Evolutionary conservation across 176 grass and related monocot genomes (phyloP), one percentile per base, ranked within the genome.

Genomic region (Ensete glaucum): DNA sequence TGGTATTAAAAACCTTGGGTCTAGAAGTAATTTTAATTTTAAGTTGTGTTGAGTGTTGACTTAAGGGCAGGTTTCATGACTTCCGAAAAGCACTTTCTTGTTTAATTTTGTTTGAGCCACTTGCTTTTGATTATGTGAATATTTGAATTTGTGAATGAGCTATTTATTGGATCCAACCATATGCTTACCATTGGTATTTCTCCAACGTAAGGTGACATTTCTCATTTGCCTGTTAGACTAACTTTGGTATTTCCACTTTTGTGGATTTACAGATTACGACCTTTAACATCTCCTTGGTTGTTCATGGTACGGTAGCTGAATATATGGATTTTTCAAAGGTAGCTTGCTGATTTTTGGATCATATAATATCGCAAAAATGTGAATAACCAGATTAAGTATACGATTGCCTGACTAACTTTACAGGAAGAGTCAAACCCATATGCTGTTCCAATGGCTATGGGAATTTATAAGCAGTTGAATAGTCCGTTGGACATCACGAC

Each of bases 401-500:
- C 52, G 11, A 55, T 78, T 58, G 71, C 34, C 34, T 43, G 34
- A 56, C 76, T 14, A 82, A 26, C 49, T 87, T 84, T 67, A 73
- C 86, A 93, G 94, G 88, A 93, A 48, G 86, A 91, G 60, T 83
- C 78, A 54, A 86, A 98, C 79, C 90, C 85, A 66, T 98, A 98
- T 87, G 81, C 88, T 73, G 90, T 91, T 51, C 84, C 94, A 83
- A 87, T 84, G 75, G 77, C 63, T 79, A 85, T 89, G 90, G 90
- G 90, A 52, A 97, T 91, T 71, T 93, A 83, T 75, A 82, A n/a
- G 63, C 85, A 85, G 72, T 78, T 97, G 5, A 86, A 87, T 25
- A 97, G 88, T 73, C 90, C 90, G 77, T 79, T 93, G 82, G 90
- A 93, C 67, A 91, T 93, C 29, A 93, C 90, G 57, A 97, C 94